Percentiles rank a stretch among this genome's conserved stretches.
phyloP scores from a whole-genome alignment of 2,329 filamentous ascomycete species.

The Cytospora piceicola region DNA sequence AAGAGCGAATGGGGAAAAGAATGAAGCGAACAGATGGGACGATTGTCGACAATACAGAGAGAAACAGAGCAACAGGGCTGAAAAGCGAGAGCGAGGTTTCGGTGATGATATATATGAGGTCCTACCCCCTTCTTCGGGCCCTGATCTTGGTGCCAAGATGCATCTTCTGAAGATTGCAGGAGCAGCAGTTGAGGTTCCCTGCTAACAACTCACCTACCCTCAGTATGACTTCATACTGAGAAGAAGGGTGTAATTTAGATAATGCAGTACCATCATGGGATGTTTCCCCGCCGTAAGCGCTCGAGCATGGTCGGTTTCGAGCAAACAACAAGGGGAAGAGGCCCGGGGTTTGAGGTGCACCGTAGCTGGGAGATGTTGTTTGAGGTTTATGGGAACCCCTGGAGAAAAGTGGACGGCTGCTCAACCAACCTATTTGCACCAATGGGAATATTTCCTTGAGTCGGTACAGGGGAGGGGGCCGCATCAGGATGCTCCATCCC shows the following conservation, averaged over 20 bases:
- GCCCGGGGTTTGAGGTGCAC: conserved; percentile 24
- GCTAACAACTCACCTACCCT: conserved; percentile 4
- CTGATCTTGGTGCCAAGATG: conserved; percentile 14
- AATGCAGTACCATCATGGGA: conserved; percentile 16
- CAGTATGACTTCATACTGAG: conserved; percentile 1
- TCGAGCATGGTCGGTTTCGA: conserved; percentile 20
- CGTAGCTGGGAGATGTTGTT: conserved; percentile 18
- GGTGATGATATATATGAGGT: conserved; percentile 25
- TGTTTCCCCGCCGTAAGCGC: conserved; percentile 23
- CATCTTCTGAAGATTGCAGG: conserved; percentile 26
- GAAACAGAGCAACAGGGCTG: conserved; percentile 18
- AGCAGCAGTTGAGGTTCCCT: conserved; percentile 21
- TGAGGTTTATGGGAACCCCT: conserved; percentile 25
- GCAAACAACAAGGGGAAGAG: conserved; percentile 25
- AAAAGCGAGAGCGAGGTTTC: background rate
- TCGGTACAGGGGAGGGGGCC: background rate
- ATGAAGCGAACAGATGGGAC: conserved; percentile 27
- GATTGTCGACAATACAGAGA: conserved; percentile 23
- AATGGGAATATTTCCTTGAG: conserved; percentile 28
- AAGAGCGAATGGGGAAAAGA: conserved; percentile 29
- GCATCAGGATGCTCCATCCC: background rate
- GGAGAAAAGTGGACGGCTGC: conserved; percentile 4
- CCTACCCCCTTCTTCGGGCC: background rate
- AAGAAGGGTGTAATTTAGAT: conserved; percentile 10
- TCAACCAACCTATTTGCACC: conserved; percentile 7